These are phyloP conservation scores for Pinus taeda DNA, from an alignment of 75 land plant species.

Conservation along the genomic window DNA sequence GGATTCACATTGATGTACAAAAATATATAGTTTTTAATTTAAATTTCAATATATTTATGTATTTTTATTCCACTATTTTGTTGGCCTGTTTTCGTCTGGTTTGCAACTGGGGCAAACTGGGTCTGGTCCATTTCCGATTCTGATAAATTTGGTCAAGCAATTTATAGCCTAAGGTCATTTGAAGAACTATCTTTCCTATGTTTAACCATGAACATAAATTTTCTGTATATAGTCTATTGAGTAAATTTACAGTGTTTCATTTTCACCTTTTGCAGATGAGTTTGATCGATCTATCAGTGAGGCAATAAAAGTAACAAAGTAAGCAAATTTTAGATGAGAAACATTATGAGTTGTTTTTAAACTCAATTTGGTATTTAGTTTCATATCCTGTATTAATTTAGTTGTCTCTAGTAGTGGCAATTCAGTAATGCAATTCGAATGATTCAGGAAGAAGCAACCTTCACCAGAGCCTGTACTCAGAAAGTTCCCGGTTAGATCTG, in stretches of 20 bases:
- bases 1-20: no score
- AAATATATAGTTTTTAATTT: no score
- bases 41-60: no score
- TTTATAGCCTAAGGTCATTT: not conserved
- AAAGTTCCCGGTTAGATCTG: slow-evolving; percentile 24
- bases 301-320: slow-evolving; percentile 96
- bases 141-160: no score
- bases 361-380: not conserved
- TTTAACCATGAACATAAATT: not conserved
- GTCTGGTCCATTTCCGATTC: no score
- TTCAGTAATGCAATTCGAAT: not conserved
- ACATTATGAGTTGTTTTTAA: not conserved
- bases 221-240: not conserved
- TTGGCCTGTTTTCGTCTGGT: no score
- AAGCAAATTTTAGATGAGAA: slow-evolving; percentile 10
- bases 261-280: slow-evolving; percentile 72
- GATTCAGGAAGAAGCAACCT: slow-evolving; percentile 45
- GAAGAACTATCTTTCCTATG: not conserved
- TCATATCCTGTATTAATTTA: not conserved
- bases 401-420: not conserved
- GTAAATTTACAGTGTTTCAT: not conserved
- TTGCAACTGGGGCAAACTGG: no score
- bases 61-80: no score
- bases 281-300: slow-evolving; percentile 93
- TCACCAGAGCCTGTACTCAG: slow-evolving; percentile 45